Evolutionary conservation across 208 protist species (phyloP), one percentile per base, ranked within the genome.

Genomic region (Leishmania gerbilli): DNA sequence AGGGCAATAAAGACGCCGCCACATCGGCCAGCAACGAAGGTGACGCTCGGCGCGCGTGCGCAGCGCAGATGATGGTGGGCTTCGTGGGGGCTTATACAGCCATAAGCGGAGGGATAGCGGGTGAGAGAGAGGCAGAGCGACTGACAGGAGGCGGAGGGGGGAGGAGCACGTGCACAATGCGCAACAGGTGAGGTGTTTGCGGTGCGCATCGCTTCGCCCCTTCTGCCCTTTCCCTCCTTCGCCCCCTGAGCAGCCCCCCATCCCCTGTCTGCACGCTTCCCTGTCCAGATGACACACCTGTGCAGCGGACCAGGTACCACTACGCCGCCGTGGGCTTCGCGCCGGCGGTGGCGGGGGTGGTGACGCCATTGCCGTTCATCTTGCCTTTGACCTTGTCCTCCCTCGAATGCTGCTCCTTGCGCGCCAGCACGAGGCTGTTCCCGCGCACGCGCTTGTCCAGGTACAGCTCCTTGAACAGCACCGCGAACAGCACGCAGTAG

Each of bases 401-500:
- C 42, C 71, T 82, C 34, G 15, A 53, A 4, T 64, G 13, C 55
- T 49, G 51, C 74, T 64, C 34, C 55, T 79, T 82, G 51, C 74
- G 74, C 71, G 45, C 72, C n/a, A 79, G 60, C 64, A 86, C 83
- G 27, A 86, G 74, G n/a, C 72, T 79, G 74, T 80, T 74, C 78
- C 80, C 75, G 78, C 80, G 79, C 17, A 53, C 79, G 45, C 79
- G 67, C 76, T 82, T 81, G 74, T 82, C 76, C 47, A 88, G 81
- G 65, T 88, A 88, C 74, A 88, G 82, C 62, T 86, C 81, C 77
- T 76, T 79, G 76, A 97, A 96, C 45, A 98, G 85, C 67, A 87
- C 85, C 31, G 96, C 79, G 81, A 98, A 98, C 76, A 98, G 92
- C 27, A 93, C 75, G 80, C 93, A 93, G 88, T 98, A 98, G n/a